Evolutionary conservation across 2,329 filamentous ascomycete species (phyloP), one percentile per base, ranked within the genome.

Genomic region (Neonectria neomacrospora): DNA sequence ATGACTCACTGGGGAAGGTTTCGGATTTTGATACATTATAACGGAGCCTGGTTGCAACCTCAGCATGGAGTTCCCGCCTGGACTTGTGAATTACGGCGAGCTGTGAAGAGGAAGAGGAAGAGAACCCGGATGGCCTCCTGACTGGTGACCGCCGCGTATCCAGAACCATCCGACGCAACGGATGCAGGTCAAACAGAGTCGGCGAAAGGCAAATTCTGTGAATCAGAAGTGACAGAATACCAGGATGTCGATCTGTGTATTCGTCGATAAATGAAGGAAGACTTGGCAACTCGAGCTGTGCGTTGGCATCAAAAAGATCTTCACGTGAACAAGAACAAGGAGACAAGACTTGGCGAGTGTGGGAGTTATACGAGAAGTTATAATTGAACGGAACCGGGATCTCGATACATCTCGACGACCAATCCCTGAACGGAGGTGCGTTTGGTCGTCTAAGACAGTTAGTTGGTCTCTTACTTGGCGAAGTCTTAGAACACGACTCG

Each of bases 1-100:
- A 71, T 39, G 54, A 58, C 20, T 70, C 65, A 8, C 30, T 70
- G 53, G 72, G 73, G 28, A 56, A 68, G 23, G 70, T 64, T 26
- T 55, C 61, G 12, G 65, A 71, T n/a, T 50, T 72, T 48, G 54
- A 70, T 14, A 58, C 61, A 10, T 47, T 71, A 56, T 73, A 57
- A 65, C 28, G 16, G 14, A 34, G 42, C 11, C 11, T 2, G 18
- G 26, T 37, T n/a, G n/a, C 7, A 18, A 50, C 11, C 20, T 50
- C 16, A 30, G 2, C 22, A 18, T 30, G 23, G 2, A 30, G 16
- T 20, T 14, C 20, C 2, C 6, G 14, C 18, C n/a, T 5, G 6
- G n/a, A 20, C 28, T 11, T 12, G 12, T 16, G 26, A 11, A 50
- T 22, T 14, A 30, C 8, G 11, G n/a, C n/a, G 47, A 50, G 47